Base-by-base conservation (phyloP, 208 protist genomes). In the Trypanosoma rangeli region DNA sequence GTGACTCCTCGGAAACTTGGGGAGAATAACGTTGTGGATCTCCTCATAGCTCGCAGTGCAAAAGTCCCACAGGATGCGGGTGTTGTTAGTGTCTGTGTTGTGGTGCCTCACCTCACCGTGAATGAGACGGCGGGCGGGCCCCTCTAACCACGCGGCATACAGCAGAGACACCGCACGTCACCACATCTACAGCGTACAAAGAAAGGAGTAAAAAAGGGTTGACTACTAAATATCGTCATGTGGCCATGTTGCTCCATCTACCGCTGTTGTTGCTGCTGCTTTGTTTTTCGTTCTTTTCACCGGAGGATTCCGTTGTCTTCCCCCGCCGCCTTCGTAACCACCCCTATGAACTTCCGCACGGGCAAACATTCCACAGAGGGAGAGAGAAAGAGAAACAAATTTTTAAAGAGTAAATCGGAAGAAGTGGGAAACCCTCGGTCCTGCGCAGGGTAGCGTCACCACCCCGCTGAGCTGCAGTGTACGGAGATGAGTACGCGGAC, bases 21-120 rank as follows among this genome's bases (percentile, higher is more conserved):
- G 92, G 33, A 98, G 68, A 39, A 97, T 96, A 64, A 92, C 77
- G 48, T 95, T 82, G 70, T 95, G 83, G 39, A 97, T 95, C 68
- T 89, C 86, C 63, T 92, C 85, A 68, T 97, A 98, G 70, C 83
- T 93, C 33, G 78, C 80, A 16, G 84, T 90, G 22, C 90, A 93
- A 72, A 98, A 98, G 76, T 98, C 94, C 86, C 92, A 98, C 18
- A 91, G 92, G 49, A 97, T 94, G 55, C 92, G 89, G 12, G 89
- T 94, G 82, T 97, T 95, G 80, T 97, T 82, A 22, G 63, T 79
- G 80, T 94, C 87, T 18, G 92, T 95, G 85, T 97, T 95, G 22
- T 81, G 73, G 75, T 96, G 91, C 0, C 91, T 82, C 83, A 93
- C 78, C 74, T 94, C 89, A 26, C 91, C 88, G 75, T 95, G 90